Evolutionary conservation across 2,329 filamentous ascomycete species (phyloP), one percentile per base, ranked within the genome.

Genomic region (Aspergillus versicolor): DNA sequence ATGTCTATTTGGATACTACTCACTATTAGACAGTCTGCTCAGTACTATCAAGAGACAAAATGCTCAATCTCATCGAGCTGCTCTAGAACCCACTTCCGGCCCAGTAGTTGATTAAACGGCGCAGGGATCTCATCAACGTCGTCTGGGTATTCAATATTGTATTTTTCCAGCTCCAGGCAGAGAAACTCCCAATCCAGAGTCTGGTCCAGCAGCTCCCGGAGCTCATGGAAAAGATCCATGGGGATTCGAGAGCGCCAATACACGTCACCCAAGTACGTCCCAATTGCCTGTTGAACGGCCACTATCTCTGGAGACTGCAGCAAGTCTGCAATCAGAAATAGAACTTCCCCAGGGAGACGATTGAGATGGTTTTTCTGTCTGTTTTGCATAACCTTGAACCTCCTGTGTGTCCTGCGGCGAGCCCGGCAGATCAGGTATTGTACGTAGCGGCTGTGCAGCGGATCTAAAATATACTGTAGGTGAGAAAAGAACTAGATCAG

Each of bases 221-320:
- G 42, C 22, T 53, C 51, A 40, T 53, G 51, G 21, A 53, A 53
- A 3, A 53, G 13, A 13, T 46, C 32, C 5, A 30, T 27, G 11
- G 42, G 44, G 15, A 40, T 53, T 13, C 42, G 13, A 6, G 51
- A 53, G 42, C 51, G 51, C 51, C 51, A 53, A 41, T 53, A 53
- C 19, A 13, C 42, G 46, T 53, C 51, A 9, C 51, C 51, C 6
- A 53, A 30, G 19, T 53, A 53, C 9, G 4, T 46, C 17, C 51
- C 41, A n/a, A 46, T 53, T 6, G 32, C 51, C 17, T 53, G 21
- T 24, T 46, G 41, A 22, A 46, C 17, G n/a, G 41, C 32, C 3
- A 43, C 13, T 15, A 46, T 42, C n/a, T 53, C 51, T 2, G 5
- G 3, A 30, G 17, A n/a, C 27, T 12, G 9, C 27, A 53, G 42